Base-by-base conservation (phyloP, 2,329 filamentous ascomycete genomes). In the Stachybotrys chartarum region DNA sequence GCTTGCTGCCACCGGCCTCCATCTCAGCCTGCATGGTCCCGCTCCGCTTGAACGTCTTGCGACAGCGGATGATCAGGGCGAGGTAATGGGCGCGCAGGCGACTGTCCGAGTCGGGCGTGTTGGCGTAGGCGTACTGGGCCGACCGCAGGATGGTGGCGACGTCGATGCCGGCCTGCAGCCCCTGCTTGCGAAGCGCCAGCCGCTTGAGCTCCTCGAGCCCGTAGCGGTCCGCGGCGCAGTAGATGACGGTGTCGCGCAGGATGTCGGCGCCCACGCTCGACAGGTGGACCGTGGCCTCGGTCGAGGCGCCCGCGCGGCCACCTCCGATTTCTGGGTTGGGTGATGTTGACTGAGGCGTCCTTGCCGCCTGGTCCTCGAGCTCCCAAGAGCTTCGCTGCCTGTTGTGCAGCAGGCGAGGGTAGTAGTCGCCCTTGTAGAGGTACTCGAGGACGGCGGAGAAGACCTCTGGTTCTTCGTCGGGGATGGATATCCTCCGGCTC, bases 21-120 rank as follows among this genome's bases (percentile, higher is more conserved):
- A 97, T 97, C 80, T 97, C 92, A 78, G 89, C 87, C 83, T 97
- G 92, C 91, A 97, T 96, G 75, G 92, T 97, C 76, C 92, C 92
- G 79, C 91, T 96, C 76, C 89, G 86, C 87, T 96, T 97, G 76
- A 97, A 97, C 68, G 91, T 96, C 80, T 91, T 91, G 74, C 93
- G 90, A 82, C 90, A 93, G 79, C 92, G 88, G 80, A 97, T 96
- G 75, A 97, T 96, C 75, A 97, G 84, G 72, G 92, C 91, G 73
- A 97, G 86, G 81, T 96, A 97, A 79, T 96, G 91, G 79, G 92
- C 92, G 78, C 92, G 91, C 74, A 97, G 86, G 68, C 87, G 85
- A 70, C 88, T 93, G 78, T 97, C 92, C 66, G 86, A 88, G 78
- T 96, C 90, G 64, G 92, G 91, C 68, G 93, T 97, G 80, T 96